Conservation (phyloP, 768 basidiomycete species). For the Suillus sp. region DNA sequence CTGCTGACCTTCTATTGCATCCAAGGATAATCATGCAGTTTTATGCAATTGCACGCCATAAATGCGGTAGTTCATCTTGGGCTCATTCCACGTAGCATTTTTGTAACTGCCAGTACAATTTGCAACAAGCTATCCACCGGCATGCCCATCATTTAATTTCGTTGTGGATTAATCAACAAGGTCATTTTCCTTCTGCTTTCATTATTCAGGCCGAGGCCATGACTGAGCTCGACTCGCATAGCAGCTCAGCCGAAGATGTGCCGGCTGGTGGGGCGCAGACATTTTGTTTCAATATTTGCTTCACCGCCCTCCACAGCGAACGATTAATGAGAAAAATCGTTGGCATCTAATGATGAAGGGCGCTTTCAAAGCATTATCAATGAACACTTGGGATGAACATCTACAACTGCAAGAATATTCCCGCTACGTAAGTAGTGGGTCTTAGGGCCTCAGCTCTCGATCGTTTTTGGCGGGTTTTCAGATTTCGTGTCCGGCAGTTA, state of each 20-base stretch:
- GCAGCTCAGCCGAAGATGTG: neutral
- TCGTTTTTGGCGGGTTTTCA: too few species aligned
- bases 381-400: neutral
- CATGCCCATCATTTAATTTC: neutral
- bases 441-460: too few species aligned
- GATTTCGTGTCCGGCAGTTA: too few species aligned
- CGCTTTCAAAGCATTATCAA: neutral
- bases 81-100: neutral
- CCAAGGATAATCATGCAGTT: neutral
- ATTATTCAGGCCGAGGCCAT: too few species aligned
- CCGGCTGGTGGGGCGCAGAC: too few species aligned
- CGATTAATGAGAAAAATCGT: neutral
- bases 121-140: neutral
- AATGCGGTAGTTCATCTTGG: neutral
- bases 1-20: neutral
- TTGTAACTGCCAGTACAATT: neutral
- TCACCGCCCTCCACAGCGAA: neutral
- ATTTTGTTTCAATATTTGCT: neutral
- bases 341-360: too few species aligned
- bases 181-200: neutral
- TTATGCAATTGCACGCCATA: neutral
- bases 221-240: neutral
- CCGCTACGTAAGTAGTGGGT: too few species aligned
- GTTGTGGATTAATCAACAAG: neutral
- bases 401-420: neutral